Conservation (phyloP, 225 moss, liverwort and hornwort species). For the Thuidium tamariscinum region DNA sequence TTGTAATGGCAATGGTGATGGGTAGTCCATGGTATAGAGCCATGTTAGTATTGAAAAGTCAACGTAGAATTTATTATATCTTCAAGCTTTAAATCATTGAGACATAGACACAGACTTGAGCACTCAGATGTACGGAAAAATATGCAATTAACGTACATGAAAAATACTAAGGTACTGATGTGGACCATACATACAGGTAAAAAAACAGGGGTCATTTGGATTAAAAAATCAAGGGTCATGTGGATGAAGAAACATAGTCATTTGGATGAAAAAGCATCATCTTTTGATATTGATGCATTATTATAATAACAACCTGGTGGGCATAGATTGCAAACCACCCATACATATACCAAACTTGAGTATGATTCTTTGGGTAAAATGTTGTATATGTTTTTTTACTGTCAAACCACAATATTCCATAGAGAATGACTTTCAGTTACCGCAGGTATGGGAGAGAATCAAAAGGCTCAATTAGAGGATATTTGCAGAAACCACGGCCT, state of each 20-base stretch:
- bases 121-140: neutral
- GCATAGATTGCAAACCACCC: neutral
- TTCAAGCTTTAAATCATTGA: neutral
- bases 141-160: neutral
- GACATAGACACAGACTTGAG: neutral
- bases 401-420: too few species aligned
- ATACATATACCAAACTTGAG: neutral
- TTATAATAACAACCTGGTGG: neutral
- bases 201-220: too few species aligned
- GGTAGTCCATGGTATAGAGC: too few species aligned
- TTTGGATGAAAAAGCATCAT: too few species aligned
- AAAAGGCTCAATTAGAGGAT: neutral
- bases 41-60: too few species aligned
- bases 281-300: too few species aligned
- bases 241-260: too few species aligned
- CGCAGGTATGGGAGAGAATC: neutral
- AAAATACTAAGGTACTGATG: neutral
- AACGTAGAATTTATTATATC: too few species aligned
- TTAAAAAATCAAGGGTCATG: neutral
- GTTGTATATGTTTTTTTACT: too few species aligned
- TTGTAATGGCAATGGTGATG: too few species aligned
- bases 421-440: neutral
- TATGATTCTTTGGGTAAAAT: neutral
- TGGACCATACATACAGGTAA: too few species aligned
- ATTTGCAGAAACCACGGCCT: conserved; percentile 9